Evolutionary conservation across 345 rosid species (phyloP).

Genomic region (Anastatica hierochuntica): DNA sequence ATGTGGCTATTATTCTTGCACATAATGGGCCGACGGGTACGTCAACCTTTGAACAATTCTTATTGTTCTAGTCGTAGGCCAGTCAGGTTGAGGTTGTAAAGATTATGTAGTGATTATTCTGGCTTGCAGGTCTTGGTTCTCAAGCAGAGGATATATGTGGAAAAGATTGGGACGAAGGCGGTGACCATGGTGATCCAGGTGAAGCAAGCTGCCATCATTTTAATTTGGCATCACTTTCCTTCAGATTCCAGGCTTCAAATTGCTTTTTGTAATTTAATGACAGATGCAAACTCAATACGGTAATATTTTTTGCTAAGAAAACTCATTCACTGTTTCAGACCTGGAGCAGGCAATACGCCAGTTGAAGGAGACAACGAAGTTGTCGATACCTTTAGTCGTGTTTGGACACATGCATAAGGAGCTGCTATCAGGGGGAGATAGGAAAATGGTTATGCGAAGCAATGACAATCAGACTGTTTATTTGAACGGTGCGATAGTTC

Average conservation of each 20-base stretch:
- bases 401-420: slow-evolving; percentile 93
- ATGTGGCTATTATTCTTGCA: slow-evolving; percentile 61
- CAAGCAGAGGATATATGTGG: slow-evolving; percentile 68
- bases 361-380: slow-evolving; percentile 39
- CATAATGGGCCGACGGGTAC: slow-evolving; percentile 85
- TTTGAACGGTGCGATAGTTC: slow-evolving; percentile 78
- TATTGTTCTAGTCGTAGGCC: slow-evolving; percentile 1
- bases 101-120: not conserved
- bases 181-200: slow-evolving; percentile 96
- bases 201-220: slow-evolving; percentile 5
- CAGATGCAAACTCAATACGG: too few relatives aligned
- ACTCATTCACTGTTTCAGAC: slow-evolving; percentile 29
- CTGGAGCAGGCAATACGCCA: slow-evolving; percentile 58
- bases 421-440: slow-evolving; percentile 49
- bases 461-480: slow-evolving; percentile 41
- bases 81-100: not conserved
- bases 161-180: slow-evolving; percentile 72
- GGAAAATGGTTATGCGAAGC: slow-evolving; percentile 57
- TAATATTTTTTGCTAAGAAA: too few relatives aligned
- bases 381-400: slow-evolving; percentile 46
- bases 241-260: too few relatives aligned
- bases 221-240: not conserved
- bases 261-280: too few relatives aligned
- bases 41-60: slow-evolving; percentile 4
- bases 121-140: slow-evolving; percentile 71